Conservation (phyloP, 192 early-diverging fungal species). For the Umbelopsis ramanniana region DNA sequence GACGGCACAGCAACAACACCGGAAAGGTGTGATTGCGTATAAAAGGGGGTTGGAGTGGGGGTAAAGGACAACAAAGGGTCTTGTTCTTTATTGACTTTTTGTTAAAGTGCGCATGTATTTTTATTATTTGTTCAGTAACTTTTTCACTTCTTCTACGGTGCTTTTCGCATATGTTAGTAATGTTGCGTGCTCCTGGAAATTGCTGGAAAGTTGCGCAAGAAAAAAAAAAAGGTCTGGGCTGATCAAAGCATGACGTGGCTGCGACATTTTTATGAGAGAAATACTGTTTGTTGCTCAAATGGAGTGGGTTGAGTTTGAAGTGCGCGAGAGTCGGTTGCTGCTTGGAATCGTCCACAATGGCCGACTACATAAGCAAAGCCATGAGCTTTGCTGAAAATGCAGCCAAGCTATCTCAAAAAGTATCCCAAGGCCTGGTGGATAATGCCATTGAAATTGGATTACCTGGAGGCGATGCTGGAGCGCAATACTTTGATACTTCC, state of each 20-base stretch:
- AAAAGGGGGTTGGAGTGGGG: not conserved
- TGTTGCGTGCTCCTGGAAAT: not conserved
- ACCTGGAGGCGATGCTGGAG: constrained; percentile 56
- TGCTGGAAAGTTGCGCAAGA: not conserved
- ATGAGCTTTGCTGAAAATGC: constrained; percentile 77
- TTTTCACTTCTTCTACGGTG: not conserved
- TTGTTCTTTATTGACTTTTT: too few relatives aligned
- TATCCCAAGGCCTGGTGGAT: constrained; percentile 86
- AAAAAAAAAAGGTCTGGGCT: not conserved
- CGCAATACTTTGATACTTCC: constrained; percentile 88
- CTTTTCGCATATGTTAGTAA: not conserved
- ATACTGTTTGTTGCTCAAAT: not conserved
- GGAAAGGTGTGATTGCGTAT: constrained; percentile 4
- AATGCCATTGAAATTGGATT: constrained; percentile 87
- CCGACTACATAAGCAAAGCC: constrained; percentile 67
- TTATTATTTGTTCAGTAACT: not conserved
- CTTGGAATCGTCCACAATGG: constrained; percentile 36
- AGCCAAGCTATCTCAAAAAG: constrained; percentile 77
- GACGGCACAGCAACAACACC: not conserved
- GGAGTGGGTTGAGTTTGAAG: too few relatives aligned
- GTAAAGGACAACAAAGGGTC: too few relatives aligned
- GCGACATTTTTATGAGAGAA: not conserved
- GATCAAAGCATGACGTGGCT: not conserved
- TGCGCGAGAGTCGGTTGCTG: not conserved
- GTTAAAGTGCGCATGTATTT: too few relatives aligned